Percentiles rank a stretch among this genome's conserved stretches.
These are phyloP conservation scores for Kwoniella dendrophila DNA, from an alignment of 768 basidiomycete genomes.

Conservation along the genomic window DNA sequence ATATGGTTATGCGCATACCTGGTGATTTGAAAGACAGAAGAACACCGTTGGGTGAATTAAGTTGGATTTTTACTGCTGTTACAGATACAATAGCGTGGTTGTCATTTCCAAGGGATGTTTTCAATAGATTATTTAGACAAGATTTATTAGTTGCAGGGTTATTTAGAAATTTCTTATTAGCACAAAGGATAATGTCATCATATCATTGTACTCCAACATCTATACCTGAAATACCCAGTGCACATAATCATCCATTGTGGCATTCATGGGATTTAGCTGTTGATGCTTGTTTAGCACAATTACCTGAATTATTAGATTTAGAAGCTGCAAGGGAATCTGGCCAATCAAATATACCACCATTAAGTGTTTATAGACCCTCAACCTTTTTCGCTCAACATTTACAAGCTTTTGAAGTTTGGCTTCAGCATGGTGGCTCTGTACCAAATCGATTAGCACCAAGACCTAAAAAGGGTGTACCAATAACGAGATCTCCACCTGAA, in stretches of 20 bases:
- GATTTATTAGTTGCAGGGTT: conserved; percentile 94
- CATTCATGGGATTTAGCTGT: conserved; percentile 97
- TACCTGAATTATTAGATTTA: conserved; percentile 69
- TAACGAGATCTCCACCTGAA: conserved; percentile 83
- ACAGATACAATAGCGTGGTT: conserved; percentile 99
- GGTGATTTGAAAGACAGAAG: conserved; percentile 95
- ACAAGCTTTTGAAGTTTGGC: conserved; percentile 98
- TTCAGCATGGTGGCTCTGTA: conserved; percentile 72
- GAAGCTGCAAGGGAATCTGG: conserved; percentile 41
- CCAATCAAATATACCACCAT: conserved; percentile 43
- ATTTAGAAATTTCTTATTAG: conserved; percentile 95
- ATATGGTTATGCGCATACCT: conserved; percentile 92
- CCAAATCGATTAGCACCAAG: conserved; percentile 52
- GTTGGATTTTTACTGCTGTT: conserved; percentile 99
- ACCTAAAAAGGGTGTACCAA: conserved; percentile 49
- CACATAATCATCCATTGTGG: conserved; percentile 97
- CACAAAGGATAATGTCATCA: conserved; percentile 96
- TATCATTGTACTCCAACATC: conserved; percentile 97
- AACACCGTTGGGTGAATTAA: conserved; percentile 95
- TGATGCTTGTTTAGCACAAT: conserved; percentile 86
- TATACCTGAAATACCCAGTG: conserved; percentile 83
- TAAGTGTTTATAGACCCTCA: conserved; percentile 70
- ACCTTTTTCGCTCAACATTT: conserved; percentile 95
- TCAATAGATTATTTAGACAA: conserved; percentile 89
- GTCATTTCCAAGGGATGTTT: conserved; percentile 87